These are phyloP conservation scores for Yamadazyma spencermartinsiae DNA, from an alignment of 1,139 yeast genomes.

Conservation along the genomic window DNA sequence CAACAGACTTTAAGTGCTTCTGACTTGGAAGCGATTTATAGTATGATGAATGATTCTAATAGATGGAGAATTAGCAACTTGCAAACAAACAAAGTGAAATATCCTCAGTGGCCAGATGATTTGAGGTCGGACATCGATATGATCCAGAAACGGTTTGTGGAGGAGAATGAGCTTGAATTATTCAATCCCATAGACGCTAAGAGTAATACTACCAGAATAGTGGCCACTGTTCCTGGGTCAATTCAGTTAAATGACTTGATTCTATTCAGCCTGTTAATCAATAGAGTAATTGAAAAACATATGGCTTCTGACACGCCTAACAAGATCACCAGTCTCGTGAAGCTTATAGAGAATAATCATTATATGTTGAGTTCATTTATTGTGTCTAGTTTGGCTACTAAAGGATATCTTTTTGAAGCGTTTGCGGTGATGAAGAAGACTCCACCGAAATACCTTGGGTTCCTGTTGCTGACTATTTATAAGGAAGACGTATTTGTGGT, in stretches of 20 bases:
- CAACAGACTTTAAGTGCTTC: conserved; percentile 11
- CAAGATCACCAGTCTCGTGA: conserved; percentile 15
- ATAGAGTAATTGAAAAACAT: conserved; percentile 16
- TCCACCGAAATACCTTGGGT: conserved; percentile 18
- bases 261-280: conserved; percentile 23
- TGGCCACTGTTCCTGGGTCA: conserved; percentile 26
- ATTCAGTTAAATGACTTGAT: conserved; percentile 34
- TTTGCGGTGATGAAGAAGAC: conserved; percentile 23
- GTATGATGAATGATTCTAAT: conserved; percentile 12
- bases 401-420: conserved; percentile 27
- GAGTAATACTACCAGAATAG: conserved; percentile 19
- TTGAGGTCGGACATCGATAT: conserved; percentile 19
- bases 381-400: conserved; percentile 28
- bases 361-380: conserved; percentile 27
- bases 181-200: conserved; percentile 27
- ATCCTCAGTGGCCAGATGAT: conserved; percentile 13
- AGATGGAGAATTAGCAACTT: conserved; percentile 29
- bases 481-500: conserved; percentile 21
- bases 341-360: conserved; percentile 26
- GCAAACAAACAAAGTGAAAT: conserved; percentile 13
- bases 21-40: conserved; percentile 8
- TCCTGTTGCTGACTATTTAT: conserved; percentile 12
- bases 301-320: conserved; percentile 10
- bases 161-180: conserved; percentile 12
- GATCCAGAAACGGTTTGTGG: conserved; percentile 21